phyloP scores from a whole-genome alignment of 139 green algal genomes.

The Chlorella sp. region DNA sequence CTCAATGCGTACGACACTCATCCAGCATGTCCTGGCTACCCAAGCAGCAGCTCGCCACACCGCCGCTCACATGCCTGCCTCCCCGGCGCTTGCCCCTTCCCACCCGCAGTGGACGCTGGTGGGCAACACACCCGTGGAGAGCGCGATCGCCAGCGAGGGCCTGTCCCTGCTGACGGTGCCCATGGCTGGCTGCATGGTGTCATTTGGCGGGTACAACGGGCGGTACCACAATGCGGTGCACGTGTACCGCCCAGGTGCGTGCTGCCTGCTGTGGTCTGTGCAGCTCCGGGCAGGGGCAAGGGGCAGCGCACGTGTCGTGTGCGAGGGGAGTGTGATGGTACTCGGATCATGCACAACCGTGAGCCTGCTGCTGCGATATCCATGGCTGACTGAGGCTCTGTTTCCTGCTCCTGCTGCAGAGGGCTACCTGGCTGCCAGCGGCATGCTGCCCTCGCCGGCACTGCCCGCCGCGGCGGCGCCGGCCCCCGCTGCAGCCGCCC shows the following conservation, averaged over 20 bases:
- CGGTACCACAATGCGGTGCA: conserved; percentile 64
- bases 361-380: too few species aligned
- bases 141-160: conserved; percentile 54
- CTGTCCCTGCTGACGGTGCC: conserved; percentile 50
- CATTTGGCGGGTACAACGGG: conserved; percentile 84
- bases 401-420: too few species aligned
- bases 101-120: conserved; percentile 22
- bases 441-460: too few species aligned
- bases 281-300: too few species aligned
- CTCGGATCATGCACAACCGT: too few species aligned
- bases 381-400: too few species aligned
- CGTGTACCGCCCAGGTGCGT: conserved; percentile 48
- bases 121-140: conserved; percentile 42
- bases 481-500: neutral
- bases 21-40: too few species aligned
- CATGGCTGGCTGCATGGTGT: conserved; percentile 58
- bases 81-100: neutral
- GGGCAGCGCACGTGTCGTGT: too few species aligned
- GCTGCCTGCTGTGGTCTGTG: too few species aligned
- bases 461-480: neutral
- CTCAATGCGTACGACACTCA: too few species aligned
- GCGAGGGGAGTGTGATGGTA: too few species aligned
- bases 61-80: neutral
- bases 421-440: neutral
- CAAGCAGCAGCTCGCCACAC: too few species aligned